phyloP scores from a whole-genome alignment of 2,329 filamentous ascomycete genomes.

The Fusarium secorum region DNA sequence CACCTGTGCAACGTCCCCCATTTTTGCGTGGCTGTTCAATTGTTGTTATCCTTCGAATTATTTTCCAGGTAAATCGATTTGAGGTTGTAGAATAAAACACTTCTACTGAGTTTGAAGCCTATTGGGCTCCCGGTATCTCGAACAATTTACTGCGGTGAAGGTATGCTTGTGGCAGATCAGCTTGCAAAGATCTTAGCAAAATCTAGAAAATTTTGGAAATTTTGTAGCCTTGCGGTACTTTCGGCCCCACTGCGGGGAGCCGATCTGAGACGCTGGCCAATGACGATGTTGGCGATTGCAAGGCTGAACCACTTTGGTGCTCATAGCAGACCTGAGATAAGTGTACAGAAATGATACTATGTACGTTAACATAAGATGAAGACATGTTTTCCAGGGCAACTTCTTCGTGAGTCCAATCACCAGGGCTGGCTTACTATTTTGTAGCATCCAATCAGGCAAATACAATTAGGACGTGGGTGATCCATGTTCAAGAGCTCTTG shows the following conservation, averaged over 20 bases:
- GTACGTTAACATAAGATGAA: background rate
- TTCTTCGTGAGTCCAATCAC: background rate
- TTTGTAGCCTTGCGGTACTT: constrained; percentile 37
- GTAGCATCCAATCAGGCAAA: background rate
- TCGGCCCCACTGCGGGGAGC: constrained; percentile 37
- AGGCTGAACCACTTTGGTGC: constrained; percentile 33
- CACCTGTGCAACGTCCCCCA: constrained; percentile 61
- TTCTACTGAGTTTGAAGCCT: constrained; percentile 13
- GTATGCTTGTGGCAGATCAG: constrained; percentile 6
- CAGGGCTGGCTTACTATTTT: background rate
- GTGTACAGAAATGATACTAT: background rate
- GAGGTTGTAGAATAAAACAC: background rate
- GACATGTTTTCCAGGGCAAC: background rate
- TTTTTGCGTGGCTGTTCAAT: constrained; percentile 30
- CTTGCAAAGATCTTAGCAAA: constrained; percentile 25
- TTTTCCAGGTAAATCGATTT: background rate
- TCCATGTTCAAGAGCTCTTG: background rate
- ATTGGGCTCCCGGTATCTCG: constrained; percentile 27
- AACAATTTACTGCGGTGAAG: background rate
- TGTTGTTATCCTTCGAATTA: background rate
- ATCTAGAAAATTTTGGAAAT: constrained; percentile 41
- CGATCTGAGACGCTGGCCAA: background rate
- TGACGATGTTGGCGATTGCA: background rate
- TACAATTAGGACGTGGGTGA: background rate
- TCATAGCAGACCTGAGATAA: background rate